Conservation (phyloP, 768 basidiomycete genomes). For the Mycena filopes region DNA sequence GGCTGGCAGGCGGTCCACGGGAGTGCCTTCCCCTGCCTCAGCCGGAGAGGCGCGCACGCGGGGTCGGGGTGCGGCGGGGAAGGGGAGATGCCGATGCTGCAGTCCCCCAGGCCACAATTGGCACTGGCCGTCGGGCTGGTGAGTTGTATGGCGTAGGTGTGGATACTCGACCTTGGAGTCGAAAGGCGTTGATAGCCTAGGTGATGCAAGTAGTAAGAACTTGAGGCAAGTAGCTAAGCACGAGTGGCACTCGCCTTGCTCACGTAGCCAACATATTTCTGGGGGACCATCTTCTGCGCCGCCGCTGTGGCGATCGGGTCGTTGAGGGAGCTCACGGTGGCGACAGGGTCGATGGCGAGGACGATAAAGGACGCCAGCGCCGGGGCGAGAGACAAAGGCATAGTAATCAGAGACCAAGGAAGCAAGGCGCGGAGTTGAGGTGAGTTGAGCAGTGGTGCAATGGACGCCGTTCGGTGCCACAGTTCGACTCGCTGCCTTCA, state of each 20-base stretch:
- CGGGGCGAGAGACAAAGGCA: slow-evolving; percentile 21
- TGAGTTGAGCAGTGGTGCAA: not conserved
- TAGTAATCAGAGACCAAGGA: not conserved
- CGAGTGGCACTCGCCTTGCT: slow-evolving; percentile 5
- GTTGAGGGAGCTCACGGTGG: slow-evolving; percentile 15
- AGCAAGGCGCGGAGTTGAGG: not conserved
- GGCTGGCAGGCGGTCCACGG: slow-evolving; percentile 26
- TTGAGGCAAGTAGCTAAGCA: not conserved
- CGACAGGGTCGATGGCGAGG: slow-evolving; percentile 23
- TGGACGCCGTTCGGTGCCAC: slow-evolving; percentile 2
- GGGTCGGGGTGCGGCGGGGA: not conserved
- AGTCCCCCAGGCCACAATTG: slow-evolving; percentile 4
- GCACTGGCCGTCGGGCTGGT: slow-evolving; percentile 19
- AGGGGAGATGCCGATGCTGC: slow-evolving; percentile 11
- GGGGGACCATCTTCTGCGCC: not conserved
- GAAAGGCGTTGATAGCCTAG: slow-evolving; percentile 22
- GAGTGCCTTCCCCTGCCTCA: not conserved
- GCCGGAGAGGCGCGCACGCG: slow-evolving; percentile 2
- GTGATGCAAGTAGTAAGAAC: no score
- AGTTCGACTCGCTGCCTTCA: slow-evolving; percentile 7
- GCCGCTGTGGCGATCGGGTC: slow-evolving; percentile 26
- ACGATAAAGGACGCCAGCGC: slow-evolving; percentile 15
- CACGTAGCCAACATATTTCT: slow-evolving; percentile 27
- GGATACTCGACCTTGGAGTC: slow-evolving; percentile 16
- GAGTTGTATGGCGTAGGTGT: slow-evolving; percentile 22